phyloP scores from a whole-genome alignment of 2,329 filamentous ascomycete species.

The Talaromyces pinophilus region DNA sequence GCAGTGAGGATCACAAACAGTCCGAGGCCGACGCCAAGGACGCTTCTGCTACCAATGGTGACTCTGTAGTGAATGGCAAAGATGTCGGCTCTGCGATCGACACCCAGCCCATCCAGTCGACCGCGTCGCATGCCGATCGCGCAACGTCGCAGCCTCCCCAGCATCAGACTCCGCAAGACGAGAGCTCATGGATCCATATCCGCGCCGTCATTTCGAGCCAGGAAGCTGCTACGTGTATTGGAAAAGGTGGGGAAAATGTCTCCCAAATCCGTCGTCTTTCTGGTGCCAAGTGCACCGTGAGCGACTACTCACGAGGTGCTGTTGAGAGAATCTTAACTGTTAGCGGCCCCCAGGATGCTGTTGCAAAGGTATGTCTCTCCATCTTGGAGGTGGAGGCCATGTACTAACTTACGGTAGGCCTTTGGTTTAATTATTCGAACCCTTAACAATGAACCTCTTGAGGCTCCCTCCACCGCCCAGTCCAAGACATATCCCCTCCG shows the following conservation, averaged over 20 bases:
- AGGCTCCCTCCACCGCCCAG: slow-evolving; percentile 82
- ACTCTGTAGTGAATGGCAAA: slow-evolving; percentile 66
- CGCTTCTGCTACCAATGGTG: slow-evolving; percentile 48
- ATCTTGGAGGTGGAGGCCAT: neutral
- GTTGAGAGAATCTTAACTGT: slow-evolving; percentile 98
- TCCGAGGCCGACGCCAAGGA: slow-evolving; percentile 47
- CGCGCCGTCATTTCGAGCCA: slow-evolving; percentile 96
- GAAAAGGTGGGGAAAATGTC: slow-evolving; percentile 98
- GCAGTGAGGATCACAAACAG: slow-evolving; percentile 56
- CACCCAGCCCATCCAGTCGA: slow-evolving; percentile 61
- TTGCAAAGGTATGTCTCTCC: slow-evolving; percentile 75
- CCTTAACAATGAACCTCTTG: slow-evolving; percentile 92
- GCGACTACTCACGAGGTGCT: slow-evolving; percentile 94
- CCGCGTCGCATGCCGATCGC: slow-evolving; percentile 56
- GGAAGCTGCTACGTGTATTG: slow-evolving; percentile 96
- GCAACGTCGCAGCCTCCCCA: slow-evolving; percentile 45
- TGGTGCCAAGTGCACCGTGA: slow-evolving; percentile 97
- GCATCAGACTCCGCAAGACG: slow-evolving; percentile 67
- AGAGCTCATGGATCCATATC: slow-evolving; percentile 95
- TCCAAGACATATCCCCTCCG: slow-evolving; percentile 98
- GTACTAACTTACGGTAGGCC: slow-evolving; percentile 58
- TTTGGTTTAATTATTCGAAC: slow-evolving; percentile 98
- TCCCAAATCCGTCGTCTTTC: slow-evolving; percentile 94
- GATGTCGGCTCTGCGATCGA: slow-evolving; percentile 46
- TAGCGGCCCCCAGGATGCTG: slow-evolving; percentile 92